Conservation (phyloP, 495 filamentous ascomycete genomes). For the Lasiosphaeria miniovina region DNA sequence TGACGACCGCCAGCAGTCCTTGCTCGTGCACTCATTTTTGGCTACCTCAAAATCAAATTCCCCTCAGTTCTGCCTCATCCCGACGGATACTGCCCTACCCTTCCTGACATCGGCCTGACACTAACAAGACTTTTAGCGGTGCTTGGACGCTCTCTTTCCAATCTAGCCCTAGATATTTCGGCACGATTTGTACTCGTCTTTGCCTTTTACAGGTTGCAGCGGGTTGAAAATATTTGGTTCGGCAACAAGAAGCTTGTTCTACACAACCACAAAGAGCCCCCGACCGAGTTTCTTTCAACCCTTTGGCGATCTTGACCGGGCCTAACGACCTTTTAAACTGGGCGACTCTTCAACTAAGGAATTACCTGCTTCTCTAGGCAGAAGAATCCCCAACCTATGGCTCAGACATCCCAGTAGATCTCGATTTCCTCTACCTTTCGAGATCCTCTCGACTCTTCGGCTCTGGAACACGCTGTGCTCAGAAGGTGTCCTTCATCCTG, state of each 20-base stretch:
- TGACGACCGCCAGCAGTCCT: no score
- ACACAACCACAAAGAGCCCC: background rate
- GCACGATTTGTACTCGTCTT: constrained; percentile 1
- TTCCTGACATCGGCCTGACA: background rate
- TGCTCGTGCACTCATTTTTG: no score
- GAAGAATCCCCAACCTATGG: constrained; percentile 38
- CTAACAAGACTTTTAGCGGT: constrained; percentile 11
- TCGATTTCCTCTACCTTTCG: constrained; percentile 24
- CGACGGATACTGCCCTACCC: background rate
- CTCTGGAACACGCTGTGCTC: constrained; percentile 31
- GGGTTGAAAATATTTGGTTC: background rate
- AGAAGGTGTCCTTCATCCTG: constrained; percentile 25
- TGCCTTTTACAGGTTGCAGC: no score
- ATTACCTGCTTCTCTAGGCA: background rate
- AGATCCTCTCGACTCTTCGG: constrained; percentile 37
- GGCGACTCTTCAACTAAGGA: background rate
- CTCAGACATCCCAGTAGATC: constrained; percentile 41
- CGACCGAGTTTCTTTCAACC: background rate
- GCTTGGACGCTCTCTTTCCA: constrained; percentile 28
- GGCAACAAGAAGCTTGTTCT: background rate
- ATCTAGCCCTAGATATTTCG: constrained; percentile 4
- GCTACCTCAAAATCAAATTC: no score
- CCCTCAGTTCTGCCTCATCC: no score
- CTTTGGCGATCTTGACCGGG: background rate
- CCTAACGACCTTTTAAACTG: background rate